These are phyloP conservation scores for Tritrichomonas musculus DNA, from an alignment of 208 protist species.

Conservation along the genomic window DNA sequence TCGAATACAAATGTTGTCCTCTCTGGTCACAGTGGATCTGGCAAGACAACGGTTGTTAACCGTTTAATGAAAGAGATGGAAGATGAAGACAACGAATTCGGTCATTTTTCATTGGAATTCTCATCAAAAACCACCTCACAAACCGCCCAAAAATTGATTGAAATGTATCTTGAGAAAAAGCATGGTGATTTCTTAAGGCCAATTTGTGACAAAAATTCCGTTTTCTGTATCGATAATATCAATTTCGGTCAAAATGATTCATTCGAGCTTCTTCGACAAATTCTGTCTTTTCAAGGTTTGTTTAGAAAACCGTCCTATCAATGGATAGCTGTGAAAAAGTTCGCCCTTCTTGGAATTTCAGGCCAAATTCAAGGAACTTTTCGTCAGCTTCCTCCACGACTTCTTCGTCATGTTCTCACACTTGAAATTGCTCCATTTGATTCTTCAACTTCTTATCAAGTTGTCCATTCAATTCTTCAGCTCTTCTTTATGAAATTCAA, in stretches of 20 bases:
- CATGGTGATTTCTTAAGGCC: conserved; percentile 68
- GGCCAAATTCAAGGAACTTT: conserved; percentile 51
- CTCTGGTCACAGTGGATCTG: conserved; percentile 88
- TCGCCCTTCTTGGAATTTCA: conserved; percentile 46
- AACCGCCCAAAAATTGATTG: conserved; percentile 85
- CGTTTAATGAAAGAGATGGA: conserved; percentile 7
- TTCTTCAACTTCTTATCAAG: conserved; percentile 31
- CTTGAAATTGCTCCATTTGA: conserved; percentile 40
- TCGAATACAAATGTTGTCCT: conserved; percentile 76
- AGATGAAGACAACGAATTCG: neutral
- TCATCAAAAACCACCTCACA: conserved; percentile 79
- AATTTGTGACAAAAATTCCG: conserved; percentile 73
- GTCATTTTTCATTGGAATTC: conserved; percentile 70
- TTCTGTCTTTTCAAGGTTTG: conserved; percentile 74
- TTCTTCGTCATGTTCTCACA: conserved; percentile 46
- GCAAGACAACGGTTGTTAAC: conserved; percentile 73
- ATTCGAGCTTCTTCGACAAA: conserved; percentile 79
- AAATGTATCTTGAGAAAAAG: conserved; percentile 84
- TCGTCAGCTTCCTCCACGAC: conserved; percentile 45
- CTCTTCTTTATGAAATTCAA: neutral
- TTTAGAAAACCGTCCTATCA: conserved; percentile 74
- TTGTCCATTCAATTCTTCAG: conserved; percentile 48
- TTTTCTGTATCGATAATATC: conserved; percentile 82
- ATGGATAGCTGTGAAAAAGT: conserved; percentile 57
- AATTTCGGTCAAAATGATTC: conserved; percentile 84